Evolutionary conservation across 192 early-diverging fungal species (phyloP), one percentile per base, ranked within the genome.

Genomic region (Coemansia sp.): DNA sequence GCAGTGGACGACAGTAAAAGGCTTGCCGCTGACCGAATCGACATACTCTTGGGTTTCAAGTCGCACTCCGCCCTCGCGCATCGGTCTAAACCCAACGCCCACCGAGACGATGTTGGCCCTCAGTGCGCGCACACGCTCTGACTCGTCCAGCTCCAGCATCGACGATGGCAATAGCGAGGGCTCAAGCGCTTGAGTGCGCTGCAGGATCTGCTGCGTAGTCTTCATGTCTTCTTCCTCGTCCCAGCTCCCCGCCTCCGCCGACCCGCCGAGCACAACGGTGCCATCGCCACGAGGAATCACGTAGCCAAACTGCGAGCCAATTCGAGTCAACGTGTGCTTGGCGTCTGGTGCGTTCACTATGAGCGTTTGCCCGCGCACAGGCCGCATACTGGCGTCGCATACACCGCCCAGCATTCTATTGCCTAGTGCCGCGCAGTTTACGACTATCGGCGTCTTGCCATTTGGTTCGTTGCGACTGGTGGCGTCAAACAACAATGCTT

Each of bases 401-500:
- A 97, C 91, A 8, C 94, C 95, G 18, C 80, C 85, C 6, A 97
- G 76, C 27, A 46, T 83, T 4, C 83, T 80, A 18, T 91, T 87
- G 7, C 92, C 90, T 1, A 92, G 70, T 0, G 92, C 95, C 0
- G 93, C 90, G 71, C 95, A 95, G 69, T 95, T 95, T 60, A 95
- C 76, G 44, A 95, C 84, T 39, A 90, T 74, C 5, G 68, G 53
- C 12, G 60, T 13, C 24, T 16, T 41, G 18, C n/a, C 16, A 40
- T 29, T 57, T 3, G 27, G n/a, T 11, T 15, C 53, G 6, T 22
- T 50, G 47, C 20, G 16, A 22, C 47, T 50, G 47, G 4, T 22
- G 10, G 12, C 27, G 27, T 5, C 46, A 62, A 64, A 55, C 1
- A 52, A 15, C 1, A 63, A 33, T 8, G 73, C 70, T 6, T 74